Evolutionary conservation across 2,329 filamentous ascomycete species (phyloP).

Genomic region (Verticillium zaregamsianum): DNA sequence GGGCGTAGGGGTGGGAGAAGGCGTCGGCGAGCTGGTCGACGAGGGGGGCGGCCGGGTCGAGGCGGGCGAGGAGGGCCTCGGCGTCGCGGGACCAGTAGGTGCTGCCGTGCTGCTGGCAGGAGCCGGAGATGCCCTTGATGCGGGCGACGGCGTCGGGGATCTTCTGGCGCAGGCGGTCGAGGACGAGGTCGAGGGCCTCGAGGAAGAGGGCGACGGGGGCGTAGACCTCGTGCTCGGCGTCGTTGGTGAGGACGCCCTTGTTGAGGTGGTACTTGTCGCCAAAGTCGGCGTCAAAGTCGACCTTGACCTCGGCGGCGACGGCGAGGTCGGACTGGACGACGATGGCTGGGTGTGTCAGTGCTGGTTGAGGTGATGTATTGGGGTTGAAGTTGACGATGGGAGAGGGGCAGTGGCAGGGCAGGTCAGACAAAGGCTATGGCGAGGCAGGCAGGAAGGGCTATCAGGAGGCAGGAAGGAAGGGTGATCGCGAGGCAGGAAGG

Average conservation of each 20-base stretch:
- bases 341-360: conserved; percentile 52
- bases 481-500: too few relatives aligned
- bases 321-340: conserved; percentile 80
- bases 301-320: conserved; percentile 79
- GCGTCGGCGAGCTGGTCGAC: conserved; percentile 68
- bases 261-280: conserved; percentile 67
- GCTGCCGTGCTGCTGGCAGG: conserved; percentile 96
- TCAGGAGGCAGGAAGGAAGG: not conserved
- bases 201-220: conserved; percentile 93
- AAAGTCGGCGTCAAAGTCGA: conserved; percentile 90
- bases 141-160: conserved; percentile 63
- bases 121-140: conserved; percentile 80
- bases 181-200: conserved; percentile 83
- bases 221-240: conserved; percentile 81
- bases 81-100: conserved; percentile 83
- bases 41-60: conserved; percentile 50
- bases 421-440: not conserved
- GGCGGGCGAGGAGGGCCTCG: conserved; percentile 54
- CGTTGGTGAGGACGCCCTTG: conserved; percentile 84
- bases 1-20: conserved; percentile 81
- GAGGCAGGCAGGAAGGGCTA: not conserved
- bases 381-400: not conserved
- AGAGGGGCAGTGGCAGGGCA: not conserved
- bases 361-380: not conserved
- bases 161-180: conserved; percentile 65